phyloP scores from a whole-genome alignment of 78 protist genomes.

The Tieghemostelium lacteum region DNA sequence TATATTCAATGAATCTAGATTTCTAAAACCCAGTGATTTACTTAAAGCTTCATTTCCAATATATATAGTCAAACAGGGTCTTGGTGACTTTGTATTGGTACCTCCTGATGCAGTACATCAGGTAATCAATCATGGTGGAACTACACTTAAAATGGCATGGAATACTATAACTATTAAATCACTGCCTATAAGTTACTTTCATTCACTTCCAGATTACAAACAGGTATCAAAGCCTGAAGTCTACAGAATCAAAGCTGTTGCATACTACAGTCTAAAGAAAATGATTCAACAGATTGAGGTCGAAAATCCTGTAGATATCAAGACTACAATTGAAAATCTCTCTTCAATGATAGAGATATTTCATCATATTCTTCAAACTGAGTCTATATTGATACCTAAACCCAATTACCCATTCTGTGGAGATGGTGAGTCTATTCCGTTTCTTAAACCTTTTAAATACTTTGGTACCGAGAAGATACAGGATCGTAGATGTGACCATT shows the following conservation, averaged over 20 bases:
- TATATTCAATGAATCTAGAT: conserved; percentile 33
- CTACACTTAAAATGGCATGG: conserved; percentile 44
- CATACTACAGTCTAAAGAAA: conserved; percentile 26
- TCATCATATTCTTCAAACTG: conserved; percentile 39
- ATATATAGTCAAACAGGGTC: conserved; percentile 36
- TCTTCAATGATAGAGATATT: conserved; percentile 33
- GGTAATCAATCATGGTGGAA: conserved; percentile 61
- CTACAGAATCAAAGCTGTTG: conserved; percentile 37
- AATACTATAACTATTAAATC: conserved; percentile 13
- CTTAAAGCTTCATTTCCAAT: conserved; percentile 51
- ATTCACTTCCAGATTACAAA: conserved; percentile 16
- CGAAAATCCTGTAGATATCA: conserved; percentile 2
- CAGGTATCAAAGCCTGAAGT: conserved; percentile 17
- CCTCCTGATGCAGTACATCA: conserved; percentile 78
- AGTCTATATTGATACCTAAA: conserved; percentile 64
- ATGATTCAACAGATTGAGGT: not conserved
- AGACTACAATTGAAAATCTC: conserved; percentile 9
- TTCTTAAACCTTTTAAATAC: conserved; percentile 44
- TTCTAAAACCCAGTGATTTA: conserved; percentile 19
- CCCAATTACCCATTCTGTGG: conserved; percentile 57
- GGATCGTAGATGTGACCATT: conserved; percentile 66
- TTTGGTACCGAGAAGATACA: conserved; percentile 12
- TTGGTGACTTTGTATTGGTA: conserved; percentile 63
- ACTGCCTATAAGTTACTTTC: conserved; percentile 37
- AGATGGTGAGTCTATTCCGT: conserved; percentile 45